Percentiles rank a stretch among this genome's conserved stretches.
These are phyloP conservation scores for Hirsutella thompsonii DNA, from an alignment of 2,329 filamentous ascomycete species.

Conservation along the genomic window DNA sequence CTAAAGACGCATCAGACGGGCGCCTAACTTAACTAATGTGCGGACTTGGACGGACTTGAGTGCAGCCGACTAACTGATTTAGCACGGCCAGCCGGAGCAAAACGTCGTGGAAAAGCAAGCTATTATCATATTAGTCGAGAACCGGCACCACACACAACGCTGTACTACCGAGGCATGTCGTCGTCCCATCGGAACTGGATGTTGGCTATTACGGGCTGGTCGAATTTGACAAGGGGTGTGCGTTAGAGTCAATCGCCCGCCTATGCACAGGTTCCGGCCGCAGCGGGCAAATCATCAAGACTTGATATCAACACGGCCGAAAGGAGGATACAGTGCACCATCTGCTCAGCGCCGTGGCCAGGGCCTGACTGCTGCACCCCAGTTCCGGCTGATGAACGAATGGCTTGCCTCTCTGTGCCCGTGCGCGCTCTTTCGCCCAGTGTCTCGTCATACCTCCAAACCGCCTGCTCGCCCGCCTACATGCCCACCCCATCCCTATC, in stretches of 20 bases:
- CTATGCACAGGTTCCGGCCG: neutral
- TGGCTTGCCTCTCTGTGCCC: neutral
- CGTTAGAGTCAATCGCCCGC: neutral
- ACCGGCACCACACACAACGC: neutral
- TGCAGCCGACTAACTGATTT: neutral
- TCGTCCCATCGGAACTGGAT: neutral
- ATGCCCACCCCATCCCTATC: neutral
- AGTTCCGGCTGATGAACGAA: conserved; percentile 4
- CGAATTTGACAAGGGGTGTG: neutral
- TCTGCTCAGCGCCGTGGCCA: conserved; percentile 1
- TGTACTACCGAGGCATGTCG: conserved; percentile 2
- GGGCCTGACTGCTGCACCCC: conserved; percentile 3
- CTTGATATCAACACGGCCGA: too few species aligned
- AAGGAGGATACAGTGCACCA: neutral
- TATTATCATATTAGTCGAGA: neutral
- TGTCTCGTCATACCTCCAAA: conserved; percentile 2
- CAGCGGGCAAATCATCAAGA: neutral
- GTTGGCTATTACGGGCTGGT: neutral
- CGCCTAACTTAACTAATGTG: too few species aligned
- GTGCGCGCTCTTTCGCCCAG: conserved; percentile 1
- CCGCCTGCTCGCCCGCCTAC: conserved; percentile 1
- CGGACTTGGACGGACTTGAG: neutral
- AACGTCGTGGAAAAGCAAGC: neutral
- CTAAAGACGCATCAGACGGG: too few species aligned
- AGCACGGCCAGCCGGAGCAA: neutral